Base-by-base conservation (phyloP, 2,329 filamentous ascomycete species). In the Chaetomium globosum region DNA sequence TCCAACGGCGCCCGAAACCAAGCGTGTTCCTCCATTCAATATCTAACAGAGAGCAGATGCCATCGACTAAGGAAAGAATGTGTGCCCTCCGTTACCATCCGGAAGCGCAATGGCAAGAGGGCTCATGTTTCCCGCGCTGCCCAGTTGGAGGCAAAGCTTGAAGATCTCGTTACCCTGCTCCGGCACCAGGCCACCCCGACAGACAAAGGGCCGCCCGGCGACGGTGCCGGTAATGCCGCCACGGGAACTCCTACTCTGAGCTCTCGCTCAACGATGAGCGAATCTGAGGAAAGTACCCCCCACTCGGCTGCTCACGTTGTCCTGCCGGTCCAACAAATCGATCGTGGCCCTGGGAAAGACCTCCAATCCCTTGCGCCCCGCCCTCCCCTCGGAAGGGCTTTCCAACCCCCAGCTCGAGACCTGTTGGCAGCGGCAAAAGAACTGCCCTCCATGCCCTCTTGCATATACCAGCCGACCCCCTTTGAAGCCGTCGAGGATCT, bases 81-180 rank as follows among this genome's bases (percentile, higher is more conserved):
- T 60, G 75, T 79, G 54, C 80, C 80, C 39, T 81, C 82, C 23
- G 71, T 76, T 23, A 77, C 79, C 3, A 74, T 77, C 51, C 74
- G 79, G 43, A 79, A 77, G 65, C 75, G 64, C 59, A 73, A 65
- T 75, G 76, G 69, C 73, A 75, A 67, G 70, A 75, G 60, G 65
- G 74, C 43, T 69, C 61, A 66, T 46, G 65, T 69, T 5, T 74
- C 73, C 1, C 76, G 79, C 23, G 78, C 80, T 4, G 79, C 80
- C 8, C 79, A 81, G 65, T 75, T 83, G 7, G 82, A 83, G 72
- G 80, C 82, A 69, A 83, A 82, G 73, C 74, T 83, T 8, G 80
- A 83, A 54, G 78, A 81, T 63, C 73, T 84, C 3, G 79, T 82
- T 21, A 78, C 78, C 2, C 77, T 83, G n/a, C 70, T 83, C 10